Evolutionary conservation across 768 basidiomycete genomes (phyloP).

Genomic region (Serendipita sp.): DNA sequence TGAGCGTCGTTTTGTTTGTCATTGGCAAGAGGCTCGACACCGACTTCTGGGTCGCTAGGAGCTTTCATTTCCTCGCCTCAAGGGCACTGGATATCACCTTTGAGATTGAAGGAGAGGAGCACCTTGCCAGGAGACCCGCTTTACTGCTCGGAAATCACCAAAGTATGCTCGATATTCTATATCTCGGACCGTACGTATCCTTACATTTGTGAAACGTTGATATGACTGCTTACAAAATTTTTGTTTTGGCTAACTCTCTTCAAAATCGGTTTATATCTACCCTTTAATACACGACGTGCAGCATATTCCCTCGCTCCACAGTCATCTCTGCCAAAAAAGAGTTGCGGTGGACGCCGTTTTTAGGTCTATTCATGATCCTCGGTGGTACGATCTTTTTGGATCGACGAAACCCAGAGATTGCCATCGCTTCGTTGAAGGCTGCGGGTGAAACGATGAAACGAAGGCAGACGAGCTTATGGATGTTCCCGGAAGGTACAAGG

Average conservation of each 20-base stretch:
- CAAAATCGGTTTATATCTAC: conserved; percentile 5
- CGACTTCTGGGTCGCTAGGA: conserved; percentile 66
- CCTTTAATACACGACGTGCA: conserved; percentile 16
- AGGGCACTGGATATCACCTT: conserved; percentile 49
- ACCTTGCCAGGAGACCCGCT: conserved; percentile 53
- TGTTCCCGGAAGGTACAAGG: conserved; percentile 94
- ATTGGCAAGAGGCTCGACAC: conserved; percentile 60
- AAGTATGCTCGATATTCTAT: conserved; percentile 77
- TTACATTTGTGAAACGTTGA: conserved; percentile 8
- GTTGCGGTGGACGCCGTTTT: conserved; percentile 59
- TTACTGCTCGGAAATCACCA: conserved; percentile 85
- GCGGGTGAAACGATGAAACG: conserved; percentile 69
- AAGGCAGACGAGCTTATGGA: conserved; percentile 61
- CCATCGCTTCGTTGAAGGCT: conserved; percentile 55
- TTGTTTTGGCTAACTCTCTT: conserved; percentile 5
- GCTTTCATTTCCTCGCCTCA: conserved; percentile 58
- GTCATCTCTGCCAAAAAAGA: conserved; percentile 91
- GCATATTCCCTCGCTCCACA: conserved; percentile 66
- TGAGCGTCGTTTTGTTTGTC: conserved; percentile 48
- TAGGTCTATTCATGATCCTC: conserved; percentile 82
- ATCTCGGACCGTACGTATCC: conserved; percentile 51
- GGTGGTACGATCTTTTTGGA: conserved; percentile 87
- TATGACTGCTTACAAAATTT: neutral
- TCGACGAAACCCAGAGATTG: conserved; percentile 52
- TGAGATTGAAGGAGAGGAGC: conserved; percentile 74